phyloP scores from a whole-genome alignment of 768 basidiomycete species.

The Agaricus sinodeliciosus region DNA sequence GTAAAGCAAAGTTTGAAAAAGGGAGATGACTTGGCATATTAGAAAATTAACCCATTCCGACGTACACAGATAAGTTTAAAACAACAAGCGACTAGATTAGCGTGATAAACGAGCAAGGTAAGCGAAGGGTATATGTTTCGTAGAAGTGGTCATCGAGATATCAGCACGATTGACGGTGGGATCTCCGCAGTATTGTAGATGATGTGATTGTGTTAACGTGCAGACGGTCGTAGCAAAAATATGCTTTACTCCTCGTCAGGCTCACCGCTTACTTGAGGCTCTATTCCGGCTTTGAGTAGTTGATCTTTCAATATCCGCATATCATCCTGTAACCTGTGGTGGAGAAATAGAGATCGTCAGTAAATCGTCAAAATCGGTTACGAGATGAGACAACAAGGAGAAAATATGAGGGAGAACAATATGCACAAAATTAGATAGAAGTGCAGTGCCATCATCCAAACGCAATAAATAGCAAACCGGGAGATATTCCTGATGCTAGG shows the following conservation, averaged over 20 bases:
- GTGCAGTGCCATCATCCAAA: background rate
- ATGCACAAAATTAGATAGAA: background rate
- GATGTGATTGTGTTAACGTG: background rate
- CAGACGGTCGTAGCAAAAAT: background rate
- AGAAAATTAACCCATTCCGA: slow-evolving; percentile 3
- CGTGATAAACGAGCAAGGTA: background rate
- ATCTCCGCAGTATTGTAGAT: background rate
- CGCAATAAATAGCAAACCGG: slow-evolving; percentile 9
- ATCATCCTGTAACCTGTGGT: slow-evolving; percentile 63
- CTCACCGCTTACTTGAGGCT: slow-evolving; percentile 6
- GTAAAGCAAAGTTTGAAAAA: background rate
- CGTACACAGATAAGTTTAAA: slow-evolving; percentile 8
- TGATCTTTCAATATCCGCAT: slow-evolving; percentile 42
- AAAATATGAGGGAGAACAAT: slow-evolving; percentile 17
- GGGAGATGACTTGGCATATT: background rate
- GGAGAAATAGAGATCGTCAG: slow-evolving; percentile 16
- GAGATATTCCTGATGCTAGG: slow-evolving; percentile 2
- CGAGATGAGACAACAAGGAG: slow-evolving; percentile 14
- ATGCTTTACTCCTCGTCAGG: slow-evolving; percentile 4
- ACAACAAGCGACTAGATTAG: background rate
- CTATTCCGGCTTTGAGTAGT: slow-evolving; percentile 21
- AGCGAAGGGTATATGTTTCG: too few species aligned
- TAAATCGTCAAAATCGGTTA: slow-evolving; percentile 30
- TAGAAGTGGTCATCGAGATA: too few species aligned
- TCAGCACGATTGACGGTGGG: too few species aligned